Base-by-base conservation (phyloP, 192 early-diverging fungal species). In the Entomortierella beljakovae region DNA sequence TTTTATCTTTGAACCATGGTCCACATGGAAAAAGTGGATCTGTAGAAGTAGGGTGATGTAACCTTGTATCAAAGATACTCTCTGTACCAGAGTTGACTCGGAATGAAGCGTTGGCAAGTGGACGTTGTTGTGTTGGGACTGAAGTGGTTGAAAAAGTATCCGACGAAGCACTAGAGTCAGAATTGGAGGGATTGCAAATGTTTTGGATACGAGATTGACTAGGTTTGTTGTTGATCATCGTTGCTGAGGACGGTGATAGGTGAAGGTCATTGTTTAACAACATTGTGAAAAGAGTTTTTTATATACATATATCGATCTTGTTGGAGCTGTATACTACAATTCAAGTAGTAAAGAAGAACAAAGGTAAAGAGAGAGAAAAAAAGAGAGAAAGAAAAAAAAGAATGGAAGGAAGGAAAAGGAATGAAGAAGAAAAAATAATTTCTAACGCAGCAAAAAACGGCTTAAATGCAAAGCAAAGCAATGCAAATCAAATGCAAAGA, bases 1-100 rank as follows among this genome's bases (percentile, higher is more conserved):
- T 81, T 51, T 59, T 61, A 28, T 90, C 85, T 50, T 81, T 80
- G 73, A 90, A 88, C 80, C 81, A 88, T 1, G 62, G 67, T 26
- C 75, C 75, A 28, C 37, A 61, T 22, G 70, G 34, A 32, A 48
- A 70, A 26, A 76, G 80, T 7, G 68, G 68, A 0, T 62, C 34
- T 5, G 64, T 83, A 6, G 80, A 75, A 16, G 80, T 69, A 2
- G 80, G 71, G 43, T 79, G 75, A 18, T 69, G 66, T 25, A 66
- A 66, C 3, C 53, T 9, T 1, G 75, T 57, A 6, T 25, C 31
- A 23, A 60, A 79, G 55, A 79, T 57, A 40, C 75, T 79, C 31
- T 32, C 37, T n/a, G n/a, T n/a, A 13, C 22, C 23, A 63, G 50
- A n/a, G 52, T 20, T 16, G 33, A 13, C 22, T 28, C 55, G 54